Conservation (phyloP, 2,329 filamentous ascomycete genomes). For the Sclerotiophoma versabilis region DNA sequence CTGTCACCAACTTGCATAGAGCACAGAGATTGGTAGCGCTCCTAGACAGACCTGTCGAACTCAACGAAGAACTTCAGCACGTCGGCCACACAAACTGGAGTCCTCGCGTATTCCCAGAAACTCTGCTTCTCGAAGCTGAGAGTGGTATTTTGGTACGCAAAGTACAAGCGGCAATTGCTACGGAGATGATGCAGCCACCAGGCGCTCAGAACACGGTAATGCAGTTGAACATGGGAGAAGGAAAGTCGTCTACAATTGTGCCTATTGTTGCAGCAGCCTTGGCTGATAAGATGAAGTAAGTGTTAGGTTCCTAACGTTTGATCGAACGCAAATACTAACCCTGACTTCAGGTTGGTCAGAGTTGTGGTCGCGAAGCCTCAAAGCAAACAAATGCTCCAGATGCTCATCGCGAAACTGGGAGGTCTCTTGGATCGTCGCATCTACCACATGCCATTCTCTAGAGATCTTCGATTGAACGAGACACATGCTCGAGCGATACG, state of each 20-base stretch:
- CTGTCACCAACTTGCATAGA: slow-evolving; percentile 40
- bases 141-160: slow-evolving; percentile 66
- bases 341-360: slow-evolving; percentile 47
- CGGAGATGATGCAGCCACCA: slow-evolving; percentile 58
- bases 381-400: slow-evolving; percentile 66
- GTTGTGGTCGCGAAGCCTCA: slow-evolving; percentile 69
- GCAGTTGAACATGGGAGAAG: slow-evolving; percentile 48
- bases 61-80: slow-evolving; percentile 53
- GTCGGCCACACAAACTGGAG: slow-evolving; percentile 65
- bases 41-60: slow-evolving; percentile 22
- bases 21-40: slow-evolving; percentile 33
- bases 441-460: slow-evolving; percentile 66
- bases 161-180: slow-evolving; percentile 66
- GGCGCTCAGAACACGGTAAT: slow-evolving; percentile 34
- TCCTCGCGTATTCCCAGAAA: slow-evolving; percentile 62
- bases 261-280: slow-evolving; percentile 50
- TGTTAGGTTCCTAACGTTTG: not conserved
- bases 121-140: slow-evolving; percentile 70
- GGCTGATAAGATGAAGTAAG: slow-evolving; percentile 54
- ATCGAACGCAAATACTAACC: not conserved
- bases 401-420: slow-evolving; percentile 62
- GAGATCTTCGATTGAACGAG: slow-evolving; percentile 51
- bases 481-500: slow-evolving; percentile 48
- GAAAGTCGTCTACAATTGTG: slow-evolving; percentile 43
- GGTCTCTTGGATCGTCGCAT: slow-evolving; percentile 63